phyloP scores from a whole-genome alignment of 805 yeast genomes.

The Wickerhamomyces subpelliculosus region DNA sequence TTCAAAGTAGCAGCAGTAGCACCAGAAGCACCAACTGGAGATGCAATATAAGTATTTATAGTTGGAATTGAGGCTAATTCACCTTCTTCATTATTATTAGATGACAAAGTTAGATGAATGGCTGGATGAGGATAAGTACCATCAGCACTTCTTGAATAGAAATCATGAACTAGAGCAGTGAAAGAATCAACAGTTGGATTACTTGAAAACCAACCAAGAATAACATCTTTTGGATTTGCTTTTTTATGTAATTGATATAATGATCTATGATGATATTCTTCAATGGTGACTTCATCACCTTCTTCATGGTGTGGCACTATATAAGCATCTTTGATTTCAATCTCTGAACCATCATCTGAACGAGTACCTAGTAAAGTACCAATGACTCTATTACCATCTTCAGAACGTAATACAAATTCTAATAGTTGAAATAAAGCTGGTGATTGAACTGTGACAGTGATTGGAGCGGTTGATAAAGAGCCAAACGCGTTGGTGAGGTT shows the following conservation, averaged over 20 bases:
- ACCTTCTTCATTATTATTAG: slow-evolving; percentile 34
- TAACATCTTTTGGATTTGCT: slow-evolving; percentile 70
- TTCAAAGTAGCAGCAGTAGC: slow-evolving; percentile 28
- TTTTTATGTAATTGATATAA: slow-evolving; percentile 67
- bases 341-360: slow-evolving; percentile 74
- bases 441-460: slow-evolving; percentile 52
- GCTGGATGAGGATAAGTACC: slow-evolving; percentile 74
- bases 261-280: slow-evolving; percentile 66
- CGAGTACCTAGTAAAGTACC: slow-evolving; percentile 80
- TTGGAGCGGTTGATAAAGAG: slow-evolving; percentile 31
- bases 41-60: slow-evolving; percentile 66
- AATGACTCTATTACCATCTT: slow-evolving; percentile 55
- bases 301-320: slow-evolving; percentile 75
- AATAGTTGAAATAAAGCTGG: slow-evolving; percentile 71
- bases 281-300: slow-evolving; percentile 71
- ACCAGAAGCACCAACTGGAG: slow-evolving; percentile 57
- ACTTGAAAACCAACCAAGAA: slow-evolving; percentile 82
- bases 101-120: slow-evolving; percentile 67
- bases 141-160: slow-evolving; percentile 62
- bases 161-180: slow-evolving; percentile 75
- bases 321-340: slow-evolving; percentile 69
- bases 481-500: slow-evolving; percentile 15
- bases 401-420: slow-evolving; percentile 59
- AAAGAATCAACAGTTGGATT: slow-evolving; percentile 55
- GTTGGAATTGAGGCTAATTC: slow-evolving; percentile 47